These are phyloP conservation scores for Lithohypha guttulata DNA, from an alignment of 2,329 filamentous ascomycete species.

Conservation along the genomic window DNA sequence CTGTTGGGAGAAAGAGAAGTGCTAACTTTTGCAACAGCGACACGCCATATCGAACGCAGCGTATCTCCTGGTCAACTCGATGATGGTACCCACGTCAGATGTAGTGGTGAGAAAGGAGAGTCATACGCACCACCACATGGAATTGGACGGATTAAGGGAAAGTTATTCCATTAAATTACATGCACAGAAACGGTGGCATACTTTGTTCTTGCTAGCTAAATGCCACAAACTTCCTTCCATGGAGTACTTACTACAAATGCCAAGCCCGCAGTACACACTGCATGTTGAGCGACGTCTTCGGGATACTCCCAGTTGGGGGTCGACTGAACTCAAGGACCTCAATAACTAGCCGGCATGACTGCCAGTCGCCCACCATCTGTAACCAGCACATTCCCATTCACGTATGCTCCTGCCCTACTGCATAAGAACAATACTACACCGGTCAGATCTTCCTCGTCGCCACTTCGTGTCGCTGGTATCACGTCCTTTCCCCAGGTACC, in stretches of 20 bases:
- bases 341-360: conserved; percentile 46
- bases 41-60: conserved; percentile 14
- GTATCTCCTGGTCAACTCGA: conserved; percentile 19
- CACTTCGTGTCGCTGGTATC: conserved; percentile 47
- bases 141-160: conserved; percentile 17
- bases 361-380: conserved; percentile 53
- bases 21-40: background rate
- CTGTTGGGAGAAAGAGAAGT: too few species aligned
- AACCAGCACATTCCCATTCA: conserved; percentile 52
- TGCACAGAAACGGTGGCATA: too few species aligned
- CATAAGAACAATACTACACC: conserved; percentile 55
- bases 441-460: conserved; percentile 52
- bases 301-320: too few species aligned
- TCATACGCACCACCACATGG: conserved; percentile 14
- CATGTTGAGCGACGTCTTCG: too few species aligned
- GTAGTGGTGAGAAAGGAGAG: conserved; percentile 19
- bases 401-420: conserved; percentile 52
- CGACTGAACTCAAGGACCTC: too few species aligned
- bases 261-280: too few species aligned
- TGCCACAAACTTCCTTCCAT: too few species aligned
- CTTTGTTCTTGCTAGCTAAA: too few species aligned
- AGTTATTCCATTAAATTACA: too few species aligned
- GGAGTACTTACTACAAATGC: too few species aligned
- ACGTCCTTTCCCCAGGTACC: conserved; percentile 32
- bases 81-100: conserved; percentile 19